A percentile compares a stretch with the other conserved stretches of the same genome.
Evolutionary conservation across 768 basidiomycete genomes (phyloP).

Genomic region (Strobilomyces dryophilus): DNA sequence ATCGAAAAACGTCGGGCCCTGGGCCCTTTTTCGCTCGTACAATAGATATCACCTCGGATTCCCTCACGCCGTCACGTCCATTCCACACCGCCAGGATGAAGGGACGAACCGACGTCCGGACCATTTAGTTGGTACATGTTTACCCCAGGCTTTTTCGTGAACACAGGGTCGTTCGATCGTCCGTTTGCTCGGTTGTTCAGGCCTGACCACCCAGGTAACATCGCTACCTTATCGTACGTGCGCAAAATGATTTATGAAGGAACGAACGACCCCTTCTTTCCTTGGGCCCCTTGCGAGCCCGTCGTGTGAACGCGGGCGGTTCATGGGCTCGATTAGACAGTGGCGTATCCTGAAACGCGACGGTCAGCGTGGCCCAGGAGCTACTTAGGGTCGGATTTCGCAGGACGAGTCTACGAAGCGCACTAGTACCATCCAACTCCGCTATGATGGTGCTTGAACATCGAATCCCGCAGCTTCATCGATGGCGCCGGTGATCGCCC

Average conservation of each 20-base stretch:
- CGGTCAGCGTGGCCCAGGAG: neutral
- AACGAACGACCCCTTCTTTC: neutral
- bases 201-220: neutral
- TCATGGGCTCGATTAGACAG: slow-evolving; percentile 8
- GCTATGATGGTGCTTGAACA: neutral
- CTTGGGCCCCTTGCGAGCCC: slow-evolving; percentile 4
- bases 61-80: neutral
- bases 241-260: slow-evolving; percentile 13
- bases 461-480: neutral
- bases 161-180: slow-evolving; percentile 10
- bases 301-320: slow-evolving; percentile 20
- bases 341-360: slow-evolving; percentile 13
- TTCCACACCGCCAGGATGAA: slow-evolving; percentile 1
- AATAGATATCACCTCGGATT: slow-evolving; percentile 3
- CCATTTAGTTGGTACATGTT: neutral
- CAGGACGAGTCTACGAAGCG: neutral
- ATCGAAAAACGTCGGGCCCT: neutral
- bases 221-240: slow-evolving; percentile 1
- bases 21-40: neutral
- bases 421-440: slow-evolving; percentile 6
- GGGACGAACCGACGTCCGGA: neutral
- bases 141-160: neutral
- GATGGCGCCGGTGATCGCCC: slow-evolving; percentile 9
- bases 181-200: neutral
- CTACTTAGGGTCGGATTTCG: neutral